Conservation (phyloP, 495 filamentous ascomycete species). For the Aspergillus cavernicola region DNA sequence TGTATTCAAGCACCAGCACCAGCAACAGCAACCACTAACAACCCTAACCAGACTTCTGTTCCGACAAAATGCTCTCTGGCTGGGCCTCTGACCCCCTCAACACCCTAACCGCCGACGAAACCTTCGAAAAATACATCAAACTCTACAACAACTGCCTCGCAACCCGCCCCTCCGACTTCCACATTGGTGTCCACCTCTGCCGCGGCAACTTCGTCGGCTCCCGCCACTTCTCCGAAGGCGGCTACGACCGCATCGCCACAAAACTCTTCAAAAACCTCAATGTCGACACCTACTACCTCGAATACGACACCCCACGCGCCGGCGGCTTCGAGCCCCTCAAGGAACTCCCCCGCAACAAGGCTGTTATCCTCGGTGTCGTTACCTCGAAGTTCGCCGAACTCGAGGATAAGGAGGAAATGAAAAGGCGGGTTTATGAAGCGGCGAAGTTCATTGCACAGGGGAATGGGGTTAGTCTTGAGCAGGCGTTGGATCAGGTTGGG, state of each 20-base stretch:
- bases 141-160: slow-evolving; percentile 73
- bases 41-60: slow-evolving; percentile 72
- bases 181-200: slow-evolving; percentile 75
- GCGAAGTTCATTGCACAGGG: slow-evolving; percentile 71
- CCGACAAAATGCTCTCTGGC: slow-evolving; percentile 66
- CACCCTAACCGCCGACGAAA: slow-evolving; percentile 56
- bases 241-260: slow-evolving; percentile 74
- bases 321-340: slow-evolving; percentile 78
- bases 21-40: slow-evolving; percentile 3
- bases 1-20: too few species aligned
- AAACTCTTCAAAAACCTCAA: slow-evolving; percentile 75
- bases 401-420: slow-evolving; percentile 72
- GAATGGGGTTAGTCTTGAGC: slow-evolving; percentile 55
- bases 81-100: slow-evolving; percentile 57
- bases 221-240: slow-evolving; percentile 76
- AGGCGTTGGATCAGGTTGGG: slow-evolving; percentile 64
- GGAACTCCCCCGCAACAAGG: slow-evolving; percentile 67
- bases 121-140: slow-evolving; percentile 70
- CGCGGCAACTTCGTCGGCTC: slow-evolving; percentile 76
- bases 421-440: slow-evolving; percentile 61
- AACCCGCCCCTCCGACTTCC: slow-evolving; percentile 61
- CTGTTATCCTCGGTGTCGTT: slow-evolving; percentile 72
- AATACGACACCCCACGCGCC: slow-evolving; percentile 73
- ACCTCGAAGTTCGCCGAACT: slow-evolving; percentile 70
- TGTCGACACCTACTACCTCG: slow-evolving; percentile 77